Percentiles rank a stretch among this genome's conserved stretches.
These are phyloP conservation scores for Trichocomaceae sp. DNA, from an alignment of 2,329 filamentous ascomycete species.

Conservation along the genomic window DNA sequence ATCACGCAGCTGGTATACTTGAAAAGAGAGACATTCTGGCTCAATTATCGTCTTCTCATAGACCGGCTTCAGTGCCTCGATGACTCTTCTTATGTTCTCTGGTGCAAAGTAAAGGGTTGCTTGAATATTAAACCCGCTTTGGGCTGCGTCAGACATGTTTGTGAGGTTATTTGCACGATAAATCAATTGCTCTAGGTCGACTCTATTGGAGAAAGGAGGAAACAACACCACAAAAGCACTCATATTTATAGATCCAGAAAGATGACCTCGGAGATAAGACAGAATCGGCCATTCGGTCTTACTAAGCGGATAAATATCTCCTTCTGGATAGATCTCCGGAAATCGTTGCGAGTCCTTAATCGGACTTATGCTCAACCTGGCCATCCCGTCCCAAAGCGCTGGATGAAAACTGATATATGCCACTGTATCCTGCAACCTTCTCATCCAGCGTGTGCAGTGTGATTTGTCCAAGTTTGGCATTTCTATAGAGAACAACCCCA, in stretches of 20 bases:
- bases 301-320: background rate
- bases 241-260: background rate
- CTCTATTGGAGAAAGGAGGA: background rate
- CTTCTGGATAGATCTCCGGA: too few relatives aligned
- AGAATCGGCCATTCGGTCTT: background rate
- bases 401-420: constrained; percentile 30
- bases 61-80: constrained; percentile 30
- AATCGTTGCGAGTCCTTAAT: too few relatives aligned
- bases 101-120: constrained; percentile 11
- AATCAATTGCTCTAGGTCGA: background rate
- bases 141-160: background rate
- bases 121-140: background rate
- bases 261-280: background rate
- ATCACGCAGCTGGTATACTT: constrained; percentile 33
- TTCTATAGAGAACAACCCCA: constrained; percentile 28
- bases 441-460: constrained; percentile 35
- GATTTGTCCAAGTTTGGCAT: constrained; percentile 37
- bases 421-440: constrained; percentile 32
- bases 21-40: constrained; percentile 42
- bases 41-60: constrained; percentile 39
- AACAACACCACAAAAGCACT: background rate
- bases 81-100: constrained; percentile 24
- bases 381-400: constrained; percentile 18
- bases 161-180: background rate
- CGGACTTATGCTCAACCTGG: background rate